Evolutionary conservation across 2,329 filamentous ascomycete genomes (phyloP), one percentile per base, ranked within the genome.

Genomic region (Colletotrichum zoysiae): DNA sequence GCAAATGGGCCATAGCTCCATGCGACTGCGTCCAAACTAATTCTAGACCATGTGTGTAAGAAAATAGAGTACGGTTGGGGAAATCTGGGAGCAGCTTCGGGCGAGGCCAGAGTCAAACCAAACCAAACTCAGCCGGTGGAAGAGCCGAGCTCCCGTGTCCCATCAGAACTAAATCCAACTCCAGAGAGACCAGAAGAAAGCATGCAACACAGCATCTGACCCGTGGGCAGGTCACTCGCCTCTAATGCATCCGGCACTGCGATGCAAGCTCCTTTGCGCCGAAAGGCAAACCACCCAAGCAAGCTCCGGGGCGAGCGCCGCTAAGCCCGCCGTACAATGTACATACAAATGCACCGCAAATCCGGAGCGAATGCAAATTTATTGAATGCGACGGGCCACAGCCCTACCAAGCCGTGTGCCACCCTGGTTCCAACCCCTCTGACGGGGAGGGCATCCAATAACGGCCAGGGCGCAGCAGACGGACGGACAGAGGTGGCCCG

Each of bases 1-100:
- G 23, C 42, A 26, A 63, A 56, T 42, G 68, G 64, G 44, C 68
- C 68, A 71, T 71, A 68, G 64, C 68, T 71, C 33, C 68, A 62
- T 62, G 68, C 68, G 67, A 64, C 42, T 40, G 68, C 58, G 35
- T 48, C 51, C n/a, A 51, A 53, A 26, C 51, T 12, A 51, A 23
- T 42, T 5, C 16, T 42, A 2, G 18, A n/a, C 44, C 44, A 46
- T n/a, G 20, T 9, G n/a, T n/a, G 18, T n/a, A 20, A 33, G 35
- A 35, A 60, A 16, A 40, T 44, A 30, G 60, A 26, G 33, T 20
- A 20, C 14, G 33, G 67, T 46, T 8, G 2, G 44, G 18, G n/a
- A 4, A 9, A 1, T n/a, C 11, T 20, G 18, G 44, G 46, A 61
- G 44, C 51, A 44, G 44, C 38, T 55, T 67, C 40, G 46, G 46